Percentiles rank a stretch among this genome's conserved stretches.
Evolutionary conservation across 352 stramenopile species (phyloP).

Genomic region (Elongisporangium senticosum): DNA sequence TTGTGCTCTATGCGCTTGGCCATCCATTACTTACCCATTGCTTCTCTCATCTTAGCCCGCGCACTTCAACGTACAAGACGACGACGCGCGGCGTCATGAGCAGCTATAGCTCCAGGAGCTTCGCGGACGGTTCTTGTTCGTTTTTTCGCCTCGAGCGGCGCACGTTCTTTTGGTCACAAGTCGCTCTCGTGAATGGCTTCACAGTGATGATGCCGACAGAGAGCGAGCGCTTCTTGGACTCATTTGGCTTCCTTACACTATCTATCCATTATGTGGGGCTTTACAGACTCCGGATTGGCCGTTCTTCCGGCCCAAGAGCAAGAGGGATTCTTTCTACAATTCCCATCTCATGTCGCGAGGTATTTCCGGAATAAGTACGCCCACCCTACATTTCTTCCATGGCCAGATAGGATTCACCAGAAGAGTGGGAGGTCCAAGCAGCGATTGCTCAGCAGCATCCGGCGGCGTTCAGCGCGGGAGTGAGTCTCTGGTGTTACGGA

Average conservation of each 20-base stretch:
- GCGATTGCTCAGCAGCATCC: neutral
- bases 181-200: neutral
- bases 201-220: neutral
- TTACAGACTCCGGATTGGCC: no score
- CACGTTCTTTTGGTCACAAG: neutral
- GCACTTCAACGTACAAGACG: neutral
- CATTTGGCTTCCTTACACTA: neutral
- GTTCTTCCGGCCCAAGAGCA: neutral
- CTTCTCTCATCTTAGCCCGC: neutral
- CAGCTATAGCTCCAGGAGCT: neutral
- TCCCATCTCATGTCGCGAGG: no score
- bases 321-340: neutral
- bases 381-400: neutral
- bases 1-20: neutral
- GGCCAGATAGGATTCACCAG: neutral
- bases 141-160: neutral
- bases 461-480: neutral
- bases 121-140: neutral
- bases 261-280: neutral
- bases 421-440: neutral
- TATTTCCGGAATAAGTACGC: neutral
- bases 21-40: neutral
- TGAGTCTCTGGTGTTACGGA: neutral
- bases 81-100: neutral
- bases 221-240: neutral